Conservation (phyloP, 495 filamentous ascomycete species). For the Aspergillus sparsus region DNA sequence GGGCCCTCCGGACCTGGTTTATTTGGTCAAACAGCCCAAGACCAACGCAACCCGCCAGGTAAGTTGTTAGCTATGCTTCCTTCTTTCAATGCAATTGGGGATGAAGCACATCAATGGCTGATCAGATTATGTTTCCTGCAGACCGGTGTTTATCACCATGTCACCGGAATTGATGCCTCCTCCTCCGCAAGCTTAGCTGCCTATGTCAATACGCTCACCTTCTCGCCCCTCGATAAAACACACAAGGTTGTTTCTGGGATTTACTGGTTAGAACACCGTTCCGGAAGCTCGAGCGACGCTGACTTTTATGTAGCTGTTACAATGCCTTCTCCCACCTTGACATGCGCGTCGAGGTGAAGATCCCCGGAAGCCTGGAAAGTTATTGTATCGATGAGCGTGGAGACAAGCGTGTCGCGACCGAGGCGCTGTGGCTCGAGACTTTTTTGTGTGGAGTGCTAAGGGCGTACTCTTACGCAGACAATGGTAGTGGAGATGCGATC, state of each 20-base stretch:
- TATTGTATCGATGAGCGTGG: slow-evolving; percentile 97
- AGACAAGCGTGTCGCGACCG: slow-evolving; percentile 86
- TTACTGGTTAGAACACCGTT: slow-evolving; percentile 71
- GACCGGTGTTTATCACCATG: slow-evolving; percentile 96
- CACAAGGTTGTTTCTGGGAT: slow-evolving; percentile 90
- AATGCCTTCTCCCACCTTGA: slow-evolving; percentile 98
- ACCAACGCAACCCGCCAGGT: slow-evolving; percentile 54
- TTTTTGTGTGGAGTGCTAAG: slow-evolving; percentile 92
- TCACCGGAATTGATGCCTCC: slow-evolving; percentile 95
- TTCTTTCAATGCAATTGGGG: background rate
- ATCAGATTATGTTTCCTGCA: slow-evolving; percentile 34
- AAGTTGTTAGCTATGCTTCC: slow-evolving; percentile 17
- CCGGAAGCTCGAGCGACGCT: slow-evolving; percentile 23
- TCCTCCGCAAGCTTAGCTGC: slow-evolving; percentile 95
- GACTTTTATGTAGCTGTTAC: slow-evolving; percentile 71
- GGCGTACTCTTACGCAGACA: slow-evolving; percentile 94
- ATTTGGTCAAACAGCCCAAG: slow-evolving; percentile 84
- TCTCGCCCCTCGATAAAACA: slow-evolving; percentile 80
- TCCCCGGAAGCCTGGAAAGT: slow-evolving; percentile 90
- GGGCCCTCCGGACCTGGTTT: slow-evolving; percentile 92
- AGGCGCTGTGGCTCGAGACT: slow-evolving; percentile 94
- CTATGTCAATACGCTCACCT: slow-evolving; percentile 96
- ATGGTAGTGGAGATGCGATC: slow-evolving; percentile 87
- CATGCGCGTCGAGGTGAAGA: slow-evolving; percentile 97
- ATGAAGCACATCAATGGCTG: background rate